Evolutionary conservation across 2,329 filamentous ascomycete genomes (phyloP), one percentile per base, ranked within the genome.

Genomic region (Hysterium pulicare): DNA sequence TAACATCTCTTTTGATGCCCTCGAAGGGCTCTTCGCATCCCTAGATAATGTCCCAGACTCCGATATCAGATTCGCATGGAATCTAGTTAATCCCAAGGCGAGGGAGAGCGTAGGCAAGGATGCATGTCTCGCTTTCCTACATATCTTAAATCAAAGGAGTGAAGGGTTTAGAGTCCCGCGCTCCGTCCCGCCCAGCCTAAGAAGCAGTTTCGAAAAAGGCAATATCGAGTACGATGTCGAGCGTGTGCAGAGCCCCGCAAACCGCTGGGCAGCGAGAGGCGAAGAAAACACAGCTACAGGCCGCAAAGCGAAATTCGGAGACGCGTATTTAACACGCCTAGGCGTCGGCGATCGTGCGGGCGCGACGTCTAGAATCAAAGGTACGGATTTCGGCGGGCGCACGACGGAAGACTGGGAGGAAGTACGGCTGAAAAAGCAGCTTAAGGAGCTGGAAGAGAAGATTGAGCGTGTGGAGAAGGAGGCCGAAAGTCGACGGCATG

Each of bases 341-440:
- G 93, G 93, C 6, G 76, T 83, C 5, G 81, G 82, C 16, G 81
- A 82, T 40, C 86, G 90, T 59, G 83, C 84, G 53, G 50, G 53
- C 24, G 84, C 80, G 45, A 91, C 93, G 70, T 61, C 62, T 6
- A 84, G 87, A 61, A 81, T 86, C 7, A 75, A 84, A 31, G 93
- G 93, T 20, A 98, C 93, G 1, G 90, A 98, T 71, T 97, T 97
- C 65, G 86, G 83, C 45, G 77, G 79, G 28, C 87, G 90, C 64
- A 87, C 86, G 47, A 91, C 94, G 20, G 82, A 83, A 58, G 93
- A 98, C 64, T 97, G 93, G 90, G 93, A 98, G 69, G 93, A 97
- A 69, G 93, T 97, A 33, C 81, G 90, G 41, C 76, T 98, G 51
- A 91, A 94, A 76, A 90, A 93, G 64, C 90, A 97, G 69, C 79